A percentile compares a stretch with the other conserved stretches of the same genome.
Evolutionary conservation across 306 rosid genomes (phyloP).

Genomic region (Prunus davidiana): DNA sequence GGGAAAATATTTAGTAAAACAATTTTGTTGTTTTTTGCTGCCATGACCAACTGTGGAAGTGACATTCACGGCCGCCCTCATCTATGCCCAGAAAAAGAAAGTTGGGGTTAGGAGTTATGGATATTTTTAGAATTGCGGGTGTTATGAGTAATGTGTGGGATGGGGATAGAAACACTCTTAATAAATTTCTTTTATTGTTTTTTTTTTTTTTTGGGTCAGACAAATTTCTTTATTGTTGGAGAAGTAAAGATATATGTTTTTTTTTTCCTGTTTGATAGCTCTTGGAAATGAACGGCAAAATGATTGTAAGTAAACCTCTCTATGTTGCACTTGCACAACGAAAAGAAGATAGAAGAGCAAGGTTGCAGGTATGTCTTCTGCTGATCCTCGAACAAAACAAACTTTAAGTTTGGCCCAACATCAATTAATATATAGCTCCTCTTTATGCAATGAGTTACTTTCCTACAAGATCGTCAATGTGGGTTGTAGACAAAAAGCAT

Average conservation of each 20-base stretch:
- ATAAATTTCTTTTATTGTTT: background rate
- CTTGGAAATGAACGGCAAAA: slow-evolving; percentile 89
- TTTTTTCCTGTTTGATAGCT: slow-evolving; percentile 44
- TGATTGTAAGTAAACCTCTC: slow-evolving; percentile 87
- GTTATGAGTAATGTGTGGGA: background rate
- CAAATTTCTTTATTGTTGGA: background rate
- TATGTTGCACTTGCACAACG: slow-evolving; percentile 97
- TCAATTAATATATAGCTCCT: background rate
- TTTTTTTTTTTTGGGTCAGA: too few relatives aligned
- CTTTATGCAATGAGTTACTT: background rate
- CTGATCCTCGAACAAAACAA: background rate
- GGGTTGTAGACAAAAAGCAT: background rate
- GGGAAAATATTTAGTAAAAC: background rate
- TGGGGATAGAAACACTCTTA: background rate
- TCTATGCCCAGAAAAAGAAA: background rate
- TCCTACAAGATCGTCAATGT: background rate
- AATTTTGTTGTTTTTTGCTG: background rate
- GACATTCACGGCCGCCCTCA: background rate
- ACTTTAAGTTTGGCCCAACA: background rate
- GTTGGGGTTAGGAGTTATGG: background rate
- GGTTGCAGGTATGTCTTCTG: slow-evolving; percentile 74
- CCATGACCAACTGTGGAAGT: background rate
- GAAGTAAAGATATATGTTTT: background rate
- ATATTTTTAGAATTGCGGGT: background rate
- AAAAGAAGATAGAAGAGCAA: slow-evolving; percentile 97